Conservation (phyloP, 768 basidiomycete species). For the Mrakia blollopis region DNA sequence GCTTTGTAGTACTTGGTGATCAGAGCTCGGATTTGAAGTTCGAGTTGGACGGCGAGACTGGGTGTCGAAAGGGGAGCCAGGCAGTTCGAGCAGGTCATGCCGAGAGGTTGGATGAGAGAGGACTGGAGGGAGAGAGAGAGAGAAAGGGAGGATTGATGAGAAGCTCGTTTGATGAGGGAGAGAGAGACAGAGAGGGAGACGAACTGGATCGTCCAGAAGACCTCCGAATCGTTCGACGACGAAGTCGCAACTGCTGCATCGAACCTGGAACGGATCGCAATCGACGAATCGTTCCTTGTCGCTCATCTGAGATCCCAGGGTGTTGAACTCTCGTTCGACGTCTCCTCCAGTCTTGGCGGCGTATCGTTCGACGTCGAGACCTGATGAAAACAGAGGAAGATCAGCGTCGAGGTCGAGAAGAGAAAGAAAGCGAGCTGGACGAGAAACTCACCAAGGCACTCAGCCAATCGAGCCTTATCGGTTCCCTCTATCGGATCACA, state of each 20-base stretch:
- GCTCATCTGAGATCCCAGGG: conserved; percentile 81
- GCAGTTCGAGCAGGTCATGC: conserved; percentile 69
- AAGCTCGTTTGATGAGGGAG: conserved; percentile 49
- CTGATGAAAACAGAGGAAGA: conserved; percentile 27
- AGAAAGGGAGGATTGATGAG: not conserved
- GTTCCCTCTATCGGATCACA: conserved; percentile 97
- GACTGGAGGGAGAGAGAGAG: conserved; percentile 7
- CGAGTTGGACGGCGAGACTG: conserved; percentile 76
- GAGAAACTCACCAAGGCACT: conserved; percentile 72
- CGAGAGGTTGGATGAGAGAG: conserved; percentile 55
- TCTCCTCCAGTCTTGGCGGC: conserved; percentile 36
- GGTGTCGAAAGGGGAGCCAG: conserved; percentile 51
- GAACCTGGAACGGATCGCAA: conserved; percentile 62
- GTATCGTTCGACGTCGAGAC: conserved; percentile 45
- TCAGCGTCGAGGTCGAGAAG: not conserved
- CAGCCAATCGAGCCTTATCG: conserved; percentile 82
- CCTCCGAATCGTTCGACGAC: conserved; percentile 43
- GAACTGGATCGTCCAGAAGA: conserved; percentile 42
- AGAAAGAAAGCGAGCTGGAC: not conserved
- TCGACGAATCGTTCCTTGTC: conserved; percentile 84
- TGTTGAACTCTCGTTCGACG: conserved; percentile 65
- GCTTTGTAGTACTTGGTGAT: conserved; percentile 81
- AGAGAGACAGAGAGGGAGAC: conserved; percentile 12
- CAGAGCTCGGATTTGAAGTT: conserved; percentile 71
- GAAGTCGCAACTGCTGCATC: conserved; percentile 69